phyloP scores from a whole-genome alignment of 1,284 basidiomycete genomes.

The Sporisorium graminicola region DNA sequence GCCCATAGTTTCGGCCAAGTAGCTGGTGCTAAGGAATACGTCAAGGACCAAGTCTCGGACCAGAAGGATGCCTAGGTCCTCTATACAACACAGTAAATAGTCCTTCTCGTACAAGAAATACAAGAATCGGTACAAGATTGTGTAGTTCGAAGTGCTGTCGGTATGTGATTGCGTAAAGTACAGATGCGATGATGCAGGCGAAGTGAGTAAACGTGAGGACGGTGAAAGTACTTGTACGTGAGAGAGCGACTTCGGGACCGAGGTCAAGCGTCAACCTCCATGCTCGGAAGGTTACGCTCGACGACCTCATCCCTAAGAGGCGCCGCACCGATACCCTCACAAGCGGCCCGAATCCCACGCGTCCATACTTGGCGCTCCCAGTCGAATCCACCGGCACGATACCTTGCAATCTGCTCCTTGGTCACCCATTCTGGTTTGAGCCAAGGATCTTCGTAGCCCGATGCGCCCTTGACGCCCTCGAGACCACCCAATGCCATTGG shows the following conservation, averaged over 20 bases:
- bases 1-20: slow-evolving; percentile 17
- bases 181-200: background rate
- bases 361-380: slow-evolving; percentile 62
- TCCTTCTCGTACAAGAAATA: background rate
- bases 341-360: slow-evolving; percentile 50
- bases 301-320: slow-evolving; percentile 16
- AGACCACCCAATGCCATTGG: slow-evolving; percentile 51
- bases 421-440: slow-evolving; percentile 48
- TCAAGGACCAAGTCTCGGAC: slow-evolving; percentile 25
- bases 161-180: slow-evolving; percentile 2
- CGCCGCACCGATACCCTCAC: slow-evolving; percentile 50
- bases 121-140: background rate
- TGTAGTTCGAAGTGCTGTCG: background rate
- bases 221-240: slow-evolving; percentile 3
- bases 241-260: background rate
- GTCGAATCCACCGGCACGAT: slow-evolving; percentile 62
- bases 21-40: slow-evolving; percentile 38
- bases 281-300: slow-evolving; percentile 10
- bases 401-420: slow-evolving; percentile 44
- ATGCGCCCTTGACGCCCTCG: slow-evolving; percentile 39
- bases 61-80: slow-evolving; percentile 13
- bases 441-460: slow-evolving; percentile 63
- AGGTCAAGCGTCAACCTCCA: slow-evolving; percentile 34
- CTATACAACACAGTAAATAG: no score
- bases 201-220: background rate